These are phyloP conservation scores for Solioccasus polychromus DNA, from an alignment of 768 basidiomycete genomes.

Conservation along the genomic window DNA sequence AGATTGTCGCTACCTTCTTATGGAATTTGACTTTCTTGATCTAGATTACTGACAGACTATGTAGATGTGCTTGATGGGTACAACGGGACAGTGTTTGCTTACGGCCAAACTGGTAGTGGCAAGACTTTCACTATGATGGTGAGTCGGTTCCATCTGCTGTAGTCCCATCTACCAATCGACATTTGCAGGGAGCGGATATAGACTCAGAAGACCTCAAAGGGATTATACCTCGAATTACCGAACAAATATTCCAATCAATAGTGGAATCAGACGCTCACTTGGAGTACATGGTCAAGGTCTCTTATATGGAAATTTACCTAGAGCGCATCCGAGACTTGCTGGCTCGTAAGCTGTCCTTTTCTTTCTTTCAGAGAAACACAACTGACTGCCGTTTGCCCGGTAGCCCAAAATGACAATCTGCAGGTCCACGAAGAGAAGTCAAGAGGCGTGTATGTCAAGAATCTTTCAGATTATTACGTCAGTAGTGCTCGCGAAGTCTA, in stretches of 20 bases:
- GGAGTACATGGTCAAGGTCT: conserved; percentile 98
- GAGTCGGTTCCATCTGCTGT: conserved; percentile 15
- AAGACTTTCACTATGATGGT: conserved; percentile 99
- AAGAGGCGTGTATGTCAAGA: conserved; percentile 97
- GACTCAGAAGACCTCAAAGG: conserved; percentile 92
- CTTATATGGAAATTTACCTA: conserved; percentile 99
- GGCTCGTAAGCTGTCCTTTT: conserved; percentile 64
- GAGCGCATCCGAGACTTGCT: conserved; percentile 94
- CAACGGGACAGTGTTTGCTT: conserved; percentile 97
- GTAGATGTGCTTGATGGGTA: conserved; percentile 97
- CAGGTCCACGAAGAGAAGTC: conserved; percentile 99
- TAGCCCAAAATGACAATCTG: conserved; percentile 96
- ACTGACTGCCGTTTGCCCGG: conserved; percentile 9
- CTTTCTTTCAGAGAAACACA: neutral
- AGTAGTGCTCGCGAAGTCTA: conserved; percentile 94
- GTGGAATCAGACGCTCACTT: conserved; percentile 92
- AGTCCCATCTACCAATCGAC: conserved; percentile 8
- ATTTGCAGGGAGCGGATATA: conserved; percentile 87
- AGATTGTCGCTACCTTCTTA: conserved; percentile 4
- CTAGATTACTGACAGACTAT: conserved; percentile 17
- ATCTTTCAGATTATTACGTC: conserved; percentile 96
- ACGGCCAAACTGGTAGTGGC: conserved; percentile 95
- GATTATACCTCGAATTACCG: conserved; percentile 96
- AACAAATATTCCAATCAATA: conserved; percentile 98
- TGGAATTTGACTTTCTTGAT: neutral